Base-by-base conservation (phyloP, 257 asterid genomes). In the Solanum acaule region DNA sequence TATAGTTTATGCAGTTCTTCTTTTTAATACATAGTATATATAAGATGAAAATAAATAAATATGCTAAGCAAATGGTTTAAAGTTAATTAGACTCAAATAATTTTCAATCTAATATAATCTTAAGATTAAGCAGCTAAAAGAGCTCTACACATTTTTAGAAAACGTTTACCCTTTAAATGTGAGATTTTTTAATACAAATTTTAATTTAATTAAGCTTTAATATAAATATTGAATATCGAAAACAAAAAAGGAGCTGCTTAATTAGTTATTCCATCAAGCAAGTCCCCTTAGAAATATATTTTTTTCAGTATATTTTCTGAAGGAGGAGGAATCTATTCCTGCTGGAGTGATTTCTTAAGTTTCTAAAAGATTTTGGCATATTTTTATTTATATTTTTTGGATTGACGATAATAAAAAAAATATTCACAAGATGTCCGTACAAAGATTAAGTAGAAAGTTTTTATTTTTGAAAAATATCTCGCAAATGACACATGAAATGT, bases 401-500 rank as follows among this genome's bases (percentile, higher is more conserved):
- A 49, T 49, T 49, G 59, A 49, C 15, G 59, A 49, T 49, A 4
- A n/a, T 29, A 1, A 49, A 49, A 14, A 49, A 49, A 15, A 5
- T 2, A 14, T 49, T 49, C 8, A 15, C 22, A 14, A 49, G 8
- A 49, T 49, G 8, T 49, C 22, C 59, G 11, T 9, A 61, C 14
- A 61, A 59, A 59, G 6, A 22, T 6, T 7, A 56, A 56, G 25
- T 20, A 59, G 27, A 8, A 59, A 44, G 16, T 20, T 59, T 8
- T 38, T 38, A 0, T 59, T 20, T 61, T 9, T 1, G 2, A 20
- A 0, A 61, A 61, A 61, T 9, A 9, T 10, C 27, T 11, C 15
- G 6, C 3, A 63, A 61, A 61, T 61, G 1, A 61, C 5, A 61
- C 2, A 0, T 0, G 10, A 63, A n/a, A 63, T 63, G 0, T 10